phyloP scores from a whole-genome alignment of 2,329 filamentous ascomycete genomes.

The Penicillium sp. region DNA sequence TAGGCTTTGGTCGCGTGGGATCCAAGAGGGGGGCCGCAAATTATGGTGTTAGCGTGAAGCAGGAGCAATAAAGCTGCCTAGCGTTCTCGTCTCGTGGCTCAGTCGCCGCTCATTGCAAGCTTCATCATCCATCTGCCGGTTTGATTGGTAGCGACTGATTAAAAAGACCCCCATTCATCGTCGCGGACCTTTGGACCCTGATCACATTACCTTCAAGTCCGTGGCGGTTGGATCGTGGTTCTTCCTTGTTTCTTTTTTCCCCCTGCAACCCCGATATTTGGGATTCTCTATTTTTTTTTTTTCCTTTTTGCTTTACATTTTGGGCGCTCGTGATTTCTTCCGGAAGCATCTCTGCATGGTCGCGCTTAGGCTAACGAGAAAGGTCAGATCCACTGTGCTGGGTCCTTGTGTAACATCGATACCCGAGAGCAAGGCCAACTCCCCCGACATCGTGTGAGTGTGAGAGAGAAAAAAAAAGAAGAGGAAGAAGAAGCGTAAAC shows the following conservation, averaged over 20 bases:
- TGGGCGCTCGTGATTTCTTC: too few species aligned
- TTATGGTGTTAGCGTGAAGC: not conserved
- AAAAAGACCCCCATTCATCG: not conserved
- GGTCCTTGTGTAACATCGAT: not conserved
- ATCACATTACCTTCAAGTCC: not conserved
- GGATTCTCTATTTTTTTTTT: not conserved
- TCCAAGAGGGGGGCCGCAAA: constrained; percentile 4
- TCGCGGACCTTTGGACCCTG: not conserved
- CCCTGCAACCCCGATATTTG: too few species aligned
- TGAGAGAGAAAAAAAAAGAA: not conserved
- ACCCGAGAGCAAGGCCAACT: too few species aligned
- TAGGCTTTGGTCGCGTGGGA: not conserved
- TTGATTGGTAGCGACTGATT: not conserved
- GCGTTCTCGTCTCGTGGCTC: not conserved
- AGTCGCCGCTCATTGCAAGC: not conserved
- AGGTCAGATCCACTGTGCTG: constrained; percentile 7
- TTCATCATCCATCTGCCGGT: not conserved
- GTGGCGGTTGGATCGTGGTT: too few species aligned
- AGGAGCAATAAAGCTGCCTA: constrained; percentile 3
- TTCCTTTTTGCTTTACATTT: not conserved
- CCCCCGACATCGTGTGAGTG: too few species aligned
- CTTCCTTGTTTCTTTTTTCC: too few species aligned
- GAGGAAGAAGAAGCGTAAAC: constrained; percentile 1
- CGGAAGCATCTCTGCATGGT: not conserved
- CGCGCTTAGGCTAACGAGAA: constrained; percentile 7